A percentile compares a stretch with the other conserved stretches of the same genome.
Conservation (phyloP, 1,139 yeast genomes). For the Suhomyces kunorum region DNA sequence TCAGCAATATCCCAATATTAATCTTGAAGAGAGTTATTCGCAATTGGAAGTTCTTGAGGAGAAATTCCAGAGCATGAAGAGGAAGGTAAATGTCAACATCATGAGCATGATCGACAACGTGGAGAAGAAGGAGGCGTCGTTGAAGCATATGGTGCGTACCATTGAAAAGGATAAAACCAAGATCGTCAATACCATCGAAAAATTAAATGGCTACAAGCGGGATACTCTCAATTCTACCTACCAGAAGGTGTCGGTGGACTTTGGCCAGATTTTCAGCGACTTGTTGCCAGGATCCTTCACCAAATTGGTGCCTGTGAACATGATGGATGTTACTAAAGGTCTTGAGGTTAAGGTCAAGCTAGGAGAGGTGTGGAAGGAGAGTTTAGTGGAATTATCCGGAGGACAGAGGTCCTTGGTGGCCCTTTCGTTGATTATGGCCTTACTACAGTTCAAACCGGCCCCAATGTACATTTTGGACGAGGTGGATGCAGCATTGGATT, state of each 20-base stretch:
- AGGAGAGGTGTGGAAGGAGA: conserved; percentile 95
- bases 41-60: conserved; percentile 60
- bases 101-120: conserved; percentile 94
- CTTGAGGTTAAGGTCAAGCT: conserved; percentile 87
- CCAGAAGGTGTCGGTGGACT: conserved; percentile 81
- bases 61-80: conserved; percentile 71
- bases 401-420: conserved; percentile 97
- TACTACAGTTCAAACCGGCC: conserved; percentile 93
- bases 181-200: conserved; percentile 85
- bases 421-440: conserved; percentile 82
- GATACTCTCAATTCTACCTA: conserved; percentile 83
- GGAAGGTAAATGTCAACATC: conserved; percentile 83
- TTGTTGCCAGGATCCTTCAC: conserved; percentile 89
- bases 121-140: conserved; percentile 79
- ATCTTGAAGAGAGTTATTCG: conserved; percentile 61
- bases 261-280: conserved; percentile 91
- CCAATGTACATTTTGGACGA: conserved; percentile 98
- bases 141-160: conserved; percentile 79
- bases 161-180: conserved; percentile 89
- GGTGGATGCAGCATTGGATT: conserved; percentile 96
- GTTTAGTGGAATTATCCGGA: conserved; percentile 92
- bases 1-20: conserved; percentile 60
- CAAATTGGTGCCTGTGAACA: conserved; percentile 79
- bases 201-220: conserved; percentile 82
- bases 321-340: conserved; percentile 84